Conservation (phyloP, 2,329 filamentous ascomycete species). For the Alternaria ventricosa region DNA sequence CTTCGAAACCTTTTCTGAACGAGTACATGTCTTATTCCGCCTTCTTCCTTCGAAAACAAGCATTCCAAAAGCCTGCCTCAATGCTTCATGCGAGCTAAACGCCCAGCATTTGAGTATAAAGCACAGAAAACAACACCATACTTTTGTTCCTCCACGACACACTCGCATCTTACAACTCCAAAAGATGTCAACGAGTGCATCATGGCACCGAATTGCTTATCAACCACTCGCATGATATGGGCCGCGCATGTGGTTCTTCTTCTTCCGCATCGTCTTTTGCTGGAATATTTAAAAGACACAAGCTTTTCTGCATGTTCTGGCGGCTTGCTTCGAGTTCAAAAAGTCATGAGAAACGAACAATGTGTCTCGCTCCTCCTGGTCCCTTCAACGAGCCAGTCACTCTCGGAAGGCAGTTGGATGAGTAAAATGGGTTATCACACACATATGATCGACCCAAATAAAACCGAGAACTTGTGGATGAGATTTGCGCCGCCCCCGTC, state of each 20-base stretch:
- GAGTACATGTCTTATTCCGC: background rate
- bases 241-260: rapidly evolving
- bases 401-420: background rate
- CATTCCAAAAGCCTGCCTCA: rapidly evolving
- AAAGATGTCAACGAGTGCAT: background rate
- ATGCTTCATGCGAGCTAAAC: background rate
- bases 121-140: background rate
- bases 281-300: background rate
- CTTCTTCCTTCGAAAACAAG: background rate
- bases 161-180: background rate
- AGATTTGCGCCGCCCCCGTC: background rate
- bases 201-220: background rate
- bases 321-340: background rate
- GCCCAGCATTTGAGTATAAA: background rate
- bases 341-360: too few relatives aligned
- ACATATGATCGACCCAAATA: background rate
- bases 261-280: background rate
- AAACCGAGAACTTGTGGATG: background rate
- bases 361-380: background rate
- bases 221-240: background rate
- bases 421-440: background rate
- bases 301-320: background rate
- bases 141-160: background rate
- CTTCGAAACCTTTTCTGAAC: background rate
- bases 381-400: background rate